A percentile compares a stretch with the other conserved stretches of the same genome.
These are phyloP conservation scores for Umbelopsis isabellina DNA, from an alignment of 192 early-diverging fungal genomes.

Conservation along the genomic window DNA sequence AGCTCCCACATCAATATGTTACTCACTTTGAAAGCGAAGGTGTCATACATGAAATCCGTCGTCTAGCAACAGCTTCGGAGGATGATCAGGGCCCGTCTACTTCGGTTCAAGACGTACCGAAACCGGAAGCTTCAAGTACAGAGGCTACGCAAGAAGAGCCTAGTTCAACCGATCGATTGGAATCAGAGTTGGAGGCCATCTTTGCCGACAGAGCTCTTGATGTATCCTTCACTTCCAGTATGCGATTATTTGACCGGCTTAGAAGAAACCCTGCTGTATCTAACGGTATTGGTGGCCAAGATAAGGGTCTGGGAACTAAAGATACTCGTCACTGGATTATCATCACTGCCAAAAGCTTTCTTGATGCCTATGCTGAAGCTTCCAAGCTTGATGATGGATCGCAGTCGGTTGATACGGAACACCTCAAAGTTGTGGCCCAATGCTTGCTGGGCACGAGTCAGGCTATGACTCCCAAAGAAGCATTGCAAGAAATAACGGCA, in stretches of 20 bases:
- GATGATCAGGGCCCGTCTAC: background rate
- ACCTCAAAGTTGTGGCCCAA: background rate
- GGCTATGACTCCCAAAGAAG: conserved; percentile 3
- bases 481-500: conserved; percentile 32
- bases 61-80: conserved; percentile 25
- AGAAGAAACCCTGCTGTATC: background rate
- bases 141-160: background rate
- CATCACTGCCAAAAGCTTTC: conserved; percentile 17
- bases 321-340: conserved; percentile 49
- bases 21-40: conserved; percentile 77
- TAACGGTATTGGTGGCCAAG: conserved; percentile 1
- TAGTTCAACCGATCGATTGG: background rate
- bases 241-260: conserved; percentile 21
- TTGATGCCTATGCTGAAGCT: background rate
- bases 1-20: conserved; percentile 59
- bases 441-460: background rate
- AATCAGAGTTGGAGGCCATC: conserved; percentile 3
- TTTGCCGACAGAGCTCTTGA: background rate
- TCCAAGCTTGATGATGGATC: background rate
- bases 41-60: conserved; percentile 60
- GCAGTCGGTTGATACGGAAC: background rate
- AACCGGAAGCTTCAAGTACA: background rate
- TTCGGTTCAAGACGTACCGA: background rate
- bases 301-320: conserved; percentile 46
- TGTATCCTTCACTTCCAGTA: conserved; percentile 1